Conservation (phyloP, 805 yeast species). For the Middelhovenomyces tepae region DNA sequence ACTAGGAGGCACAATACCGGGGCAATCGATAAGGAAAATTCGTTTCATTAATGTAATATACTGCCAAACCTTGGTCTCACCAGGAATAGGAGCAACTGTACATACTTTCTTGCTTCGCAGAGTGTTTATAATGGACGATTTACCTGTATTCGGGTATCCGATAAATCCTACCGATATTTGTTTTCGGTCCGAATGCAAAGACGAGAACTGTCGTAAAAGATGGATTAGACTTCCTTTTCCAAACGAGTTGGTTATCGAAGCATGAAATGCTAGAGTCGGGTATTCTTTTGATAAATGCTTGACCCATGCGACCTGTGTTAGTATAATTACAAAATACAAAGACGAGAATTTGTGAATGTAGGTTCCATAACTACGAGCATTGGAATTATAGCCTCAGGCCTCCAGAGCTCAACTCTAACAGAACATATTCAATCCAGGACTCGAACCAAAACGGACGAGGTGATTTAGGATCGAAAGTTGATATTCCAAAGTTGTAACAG, state of each 20-base stretch:
- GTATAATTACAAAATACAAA: conserved; percentile 20
- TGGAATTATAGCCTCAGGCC: conserved; percentile 21
- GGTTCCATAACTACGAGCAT: conserved; percentile 85
- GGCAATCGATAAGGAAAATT: conserved; percentile 93
- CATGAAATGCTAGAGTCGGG: conserved; percentile 97
- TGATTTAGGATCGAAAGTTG: conserved; percentile 48
- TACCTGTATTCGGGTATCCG: conserved; percentile 98
- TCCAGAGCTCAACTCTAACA: conserved; percentile 75
- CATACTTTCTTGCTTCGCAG: conserved; percentile 92
- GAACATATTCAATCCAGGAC: conserved; percentile 36
- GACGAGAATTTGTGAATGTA: conserved; percentile 38
- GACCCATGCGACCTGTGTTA: conserved; percentile 94
- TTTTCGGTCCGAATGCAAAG: conserved; percentile 83
- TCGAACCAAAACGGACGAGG: conserved; percentile 41
- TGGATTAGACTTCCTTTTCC: conserved; percentile 97
- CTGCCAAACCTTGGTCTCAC: conserved; percentile 99
- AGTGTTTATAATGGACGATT: conserved; percentile 91
- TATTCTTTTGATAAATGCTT: conserved; percentile 83
- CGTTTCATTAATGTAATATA: conserved; percentile 95
- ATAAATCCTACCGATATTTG: conserved; percentile 96
- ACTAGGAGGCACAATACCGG: conserved; percentile 97
- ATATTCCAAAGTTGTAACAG: conserved; percentile 98
- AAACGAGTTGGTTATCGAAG: conserved; percentile 92
- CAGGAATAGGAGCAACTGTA: conserved; percentile 96
- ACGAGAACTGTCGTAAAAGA: conserved; percentile 83